phyloP scores from a whole-genome alignment of 108 stramenopile genomes.

The Pseudonitzschia delicatissima region DNA sequence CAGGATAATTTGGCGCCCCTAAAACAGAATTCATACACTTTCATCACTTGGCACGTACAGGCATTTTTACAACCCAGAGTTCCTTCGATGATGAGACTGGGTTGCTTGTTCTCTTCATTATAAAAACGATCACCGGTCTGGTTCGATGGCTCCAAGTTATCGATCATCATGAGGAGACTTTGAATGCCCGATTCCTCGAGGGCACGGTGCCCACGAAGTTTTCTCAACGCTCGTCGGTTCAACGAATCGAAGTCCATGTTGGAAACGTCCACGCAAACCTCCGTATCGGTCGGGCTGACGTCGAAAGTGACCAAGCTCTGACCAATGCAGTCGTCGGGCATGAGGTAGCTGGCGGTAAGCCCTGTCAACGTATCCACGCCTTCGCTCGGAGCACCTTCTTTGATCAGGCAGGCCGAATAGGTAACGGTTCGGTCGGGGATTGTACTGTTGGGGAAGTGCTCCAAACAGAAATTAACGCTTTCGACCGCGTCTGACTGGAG shows the following conservation, averaged over 20 bases:
- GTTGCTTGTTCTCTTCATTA: neutral
- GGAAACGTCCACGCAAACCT: constrained; percentile 4
- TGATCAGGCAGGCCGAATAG: neutral
- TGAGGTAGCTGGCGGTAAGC: neutral
- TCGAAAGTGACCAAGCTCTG: neutral
- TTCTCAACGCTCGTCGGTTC: too few relatives aligned
- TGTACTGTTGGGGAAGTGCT: neutral
- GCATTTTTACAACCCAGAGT: neutral
- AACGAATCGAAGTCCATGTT: neutral
- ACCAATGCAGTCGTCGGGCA: constrained; percentile 5
- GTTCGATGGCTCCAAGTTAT: neutral
- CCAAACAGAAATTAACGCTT: neutral
- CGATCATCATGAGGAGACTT: constrained; percentile 2
- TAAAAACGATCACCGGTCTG: constrained; percentile 10
- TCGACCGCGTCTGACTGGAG: neutral
- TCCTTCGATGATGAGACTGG: neutral
- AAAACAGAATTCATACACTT: neutral
- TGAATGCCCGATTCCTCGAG: too few relatives aligned
- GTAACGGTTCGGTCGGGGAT: neutral
- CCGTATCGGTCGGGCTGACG: constrained; percentile 2
- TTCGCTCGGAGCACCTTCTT: neutral
- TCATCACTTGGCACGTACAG: neutral
- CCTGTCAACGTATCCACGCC: neutral
- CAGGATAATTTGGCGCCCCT: neutral
- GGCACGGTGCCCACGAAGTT: too few relatives aligned